These are phyloP conservation scores for Aspergillus haitiensis DNA, from an alignment of 495 filamentous ascomycete species.

Conservation along the genomic window DNA sequence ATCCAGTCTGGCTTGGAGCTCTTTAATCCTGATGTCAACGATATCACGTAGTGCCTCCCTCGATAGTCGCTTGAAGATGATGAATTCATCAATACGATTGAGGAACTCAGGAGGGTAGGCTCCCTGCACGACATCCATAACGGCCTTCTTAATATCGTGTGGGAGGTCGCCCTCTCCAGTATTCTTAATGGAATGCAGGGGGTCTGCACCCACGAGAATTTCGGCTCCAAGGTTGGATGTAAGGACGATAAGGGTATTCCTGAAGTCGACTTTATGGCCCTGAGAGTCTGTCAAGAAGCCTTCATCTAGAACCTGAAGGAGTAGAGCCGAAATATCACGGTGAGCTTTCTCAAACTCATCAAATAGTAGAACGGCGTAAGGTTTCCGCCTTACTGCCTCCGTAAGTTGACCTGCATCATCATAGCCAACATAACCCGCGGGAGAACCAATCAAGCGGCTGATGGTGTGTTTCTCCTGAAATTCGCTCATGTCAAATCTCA, in stretches of 20 bases:
- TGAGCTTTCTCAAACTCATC: conserved; percentile 99
- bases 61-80: conserved; percentile 86
- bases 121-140: conserved; percentile 82
- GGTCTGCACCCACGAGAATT: conserved; percentile 48
- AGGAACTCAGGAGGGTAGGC: conserved; percentile 91
- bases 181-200: conserved; percentile 49
- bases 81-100: conserved; percentile 95
- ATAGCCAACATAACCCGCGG: conserved; percentile 93
- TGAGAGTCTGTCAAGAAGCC: conserved; percentile 94
- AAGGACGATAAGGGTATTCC: conserved; percentile 92
- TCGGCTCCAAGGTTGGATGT: conserved; percentile 81
- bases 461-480: conserved; percentile 98
- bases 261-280: conserved; percentile 94
- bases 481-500: conserved; percentile 96
- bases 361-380: conserved; percentile 91
- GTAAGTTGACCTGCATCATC: conserved; percentile 97
- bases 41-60: conserved; percentile 81
- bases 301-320: conserved; percentile 94
- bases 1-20: conserved; percentile 79
- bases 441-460: conserved; percentile 85
- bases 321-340: conserved; percentile 88
- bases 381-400: conserved; percentile 91
- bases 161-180: conserved; percentile 63
- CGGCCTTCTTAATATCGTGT: conserved; percentile 66
- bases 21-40: conserved; percentile 84